Percentiles rank a stretch among this genome's conserved stretches.
These are phyloP conservation scores for Mortierella sp. DNA, from an alignment of 371 early-diverging fungal species.

Conservation along the genomic window DNA sequence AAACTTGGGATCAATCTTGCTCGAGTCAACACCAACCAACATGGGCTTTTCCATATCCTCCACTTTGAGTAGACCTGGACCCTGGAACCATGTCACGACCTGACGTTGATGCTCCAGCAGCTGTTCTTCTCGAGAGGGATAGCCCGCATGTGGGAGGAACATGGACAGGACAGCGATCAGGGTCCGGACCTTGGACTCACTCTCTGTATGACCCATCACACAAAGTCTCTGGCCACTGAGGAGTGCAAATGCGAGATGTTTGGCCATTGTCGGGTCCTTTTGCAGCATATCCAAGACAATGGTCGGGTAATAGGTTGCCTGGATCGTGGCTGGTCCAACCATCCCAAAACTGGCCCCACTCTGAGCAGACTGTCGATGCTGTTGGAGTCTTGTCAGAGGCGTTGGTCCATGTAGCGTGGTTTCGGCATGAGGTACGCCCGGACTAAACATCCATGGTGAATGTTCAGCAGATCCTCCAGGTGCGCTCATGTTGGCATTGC, in stretches of 20 bases:
- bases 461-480: slow-evolving; percentile 15
- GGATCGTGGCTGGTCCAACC: slow-evolving; percentile 11
- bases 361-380: slow-evolving; percentile 35
- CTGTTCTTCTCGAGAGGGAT: slow-evolving; percentile 42
- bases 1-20: slow-evolving; percentile 41
- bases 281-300: slow-evolving; percentile 30
- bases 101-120: slow-evolving; percentile 46
- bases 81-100: slow-evolving; percentile 35
- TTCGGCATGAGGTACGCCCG: slow-evolving; percentile 27
- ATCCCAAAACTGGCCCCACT: slow-evolving; percentile 32
- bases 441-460: slow-evolving; percentile 29
- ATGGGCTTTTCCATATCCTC: slow-evolving; percentile 32
- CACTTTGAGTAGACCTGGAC: slow-evolving; percentile 26
- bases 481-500: no score
- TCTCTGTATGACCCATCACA: slow-evolving; percentile 50
- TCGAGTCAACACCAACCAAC: slow-evolving; percentile 43
- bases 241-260: slow-evolving; percentile 39
- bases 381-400: background rate
- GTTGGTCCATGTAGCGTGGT: slow-evolving; percentile 3
- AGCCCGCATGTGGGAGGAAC: slow-evolving; percentile 43
- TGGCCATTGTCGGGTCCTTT: slow-evolving; percentile 24
- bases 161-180: slow-evolving; percentile 52
- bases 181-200: slow-evolving; percentile 60
- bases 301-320: slow-evolving; percentile 11
- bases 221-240: slow-evolving; percentile 42